phyloP scores from a whole-genome alignment of 2,329 filamentous ascomycete species.

The Ceratocystis destructans region DNA sequence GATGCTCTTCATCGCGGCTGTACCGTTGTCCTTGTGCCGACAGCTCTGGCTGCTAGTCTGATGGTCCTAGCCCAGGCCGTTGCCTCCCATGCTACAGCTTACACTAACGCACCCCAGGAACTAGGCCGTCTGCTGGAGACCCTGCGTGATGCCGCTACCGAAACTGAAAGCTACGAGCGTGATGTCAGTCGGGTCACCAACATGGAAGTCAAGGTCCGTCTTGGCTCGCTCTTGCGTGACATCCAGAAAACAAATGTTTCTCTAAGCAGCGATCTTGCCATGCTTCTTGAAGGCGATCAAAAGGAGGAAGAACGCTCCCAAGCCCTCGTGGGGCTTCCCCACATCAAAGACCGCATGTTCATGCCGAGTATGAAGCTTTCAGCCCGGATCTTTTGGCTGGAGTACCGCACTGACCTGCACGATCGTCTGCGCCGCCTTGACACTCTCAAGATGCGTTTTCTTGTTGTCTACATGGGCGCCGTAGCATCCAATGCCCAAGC shows the following conservation, averaged over 20 bases:
- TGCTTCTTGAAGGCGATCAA: constrained; percentile 13
- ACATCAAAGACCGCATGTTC: constrained; percentile 15
- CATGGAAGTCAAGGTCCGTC: constrained; percentile 48
- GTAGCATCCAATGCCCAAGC: constrained; percentile 29
- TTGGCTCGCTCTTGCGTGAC: constrained; percentile 44
- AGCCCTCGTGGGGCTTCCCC: constrained; percentile 19
- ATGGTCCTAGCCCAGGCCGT: constrained; percentile 40
- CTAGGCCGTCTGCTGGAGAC: constrained; percentile 44
- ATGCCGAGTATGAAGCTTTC: constrained; percentile 31
- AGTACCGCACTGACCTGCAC: constrained; percentile 39
- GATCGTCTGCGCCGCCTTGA: constrained; percentile 46
- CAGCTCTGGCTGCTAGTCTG: constrained; percentile 43
- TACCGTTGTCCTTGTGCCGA: constrained; percentile 44
- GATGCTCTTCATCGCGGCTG: constrained; percentile 40
- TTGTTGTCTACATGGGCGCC: constrained; percentile 50
- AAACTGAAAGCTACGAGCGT: constrained; percentile 50
- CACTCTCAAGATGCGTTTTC: constrained; percentile 48
- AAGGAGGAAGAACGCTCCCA: constrained; percentile 31
- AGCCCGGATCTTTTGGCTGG: constrained; percentile 45
- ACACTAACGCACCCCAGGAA: constrained; percentile 44
- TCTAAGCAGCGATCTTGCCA: constrained; percentile 42
- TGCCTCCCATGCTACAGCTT: constrained; percentile 41
- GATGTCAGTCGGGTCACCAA: constrained; percentile 44
- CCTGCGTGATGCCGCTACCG: constrained; percentile 47
- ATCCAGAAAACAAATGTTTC: constrained; percentile 37